phyloP scores from a whole-genome alignment of 2,329 filamentous ascomycete species.

The Incumbomyces delicatus region DNA sequence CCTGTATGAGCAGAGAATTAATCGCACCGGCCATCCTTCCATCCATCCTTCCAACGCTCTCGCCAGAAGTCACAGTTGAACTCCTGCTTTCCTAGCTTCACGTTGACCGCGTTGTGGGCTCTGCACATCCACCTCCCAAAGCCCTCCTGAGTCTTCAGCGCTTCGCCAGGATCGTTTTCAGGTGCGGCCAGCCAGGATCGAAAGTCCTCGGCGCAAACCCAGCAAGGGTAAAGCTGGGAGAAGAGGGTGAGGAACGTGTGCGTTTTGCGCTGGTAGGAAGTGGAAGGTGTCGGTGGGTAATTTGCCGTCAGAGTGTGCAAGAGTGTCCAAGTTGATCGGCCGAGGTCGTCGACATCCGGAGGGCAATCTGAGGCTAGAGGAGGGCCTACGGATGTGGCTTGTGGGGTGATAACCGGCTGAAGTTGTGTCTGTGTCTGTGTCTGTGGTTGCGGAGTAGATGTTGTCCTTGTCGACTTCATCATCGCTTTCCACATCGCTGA shows the following conservation, averaged over 20 bases:
- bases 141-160: slow-evolving; percentile 39
- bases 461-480: slow-evolving; percentile 27
- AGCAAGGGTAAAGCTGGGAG: slow-evolving; percentile 84
- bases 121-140: slow-evolving; percentile 43
- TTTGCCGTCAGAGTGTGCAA: slow-evolving; percentile 83
- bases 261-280: slow-evolving; percentile 64
- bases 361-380: slow-evolving; percentile 59
- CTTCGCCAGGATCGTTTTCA: slow-evolving; percentile 49
- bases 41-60: slow-evolving; percentile 88
- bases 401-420: slow-evolving; percentile 27
- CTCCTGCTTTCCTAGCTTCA: slow-evolving; percentile 75
- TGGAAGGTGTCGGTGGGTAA: slow-evolving; percentile 64
- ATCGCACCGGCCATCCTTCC: slow-evolving; percentile 58
- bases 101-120: slow-evolving; percentile 43
- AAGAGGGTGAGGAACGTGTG: slow-evolving; percentile 70
- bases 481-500: slow-evolving; percentile 37
- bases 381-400: slow-evolving; percentile 8
- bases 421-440: slow-evolving; percentile 24
- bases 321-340: slow-evolving; percentile 84
- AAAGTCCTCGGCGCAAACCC: slow-evolving; percentile 91
- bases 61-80: slow-evolving; percentile 92
- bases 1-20: slow-evolving; percentile 20
- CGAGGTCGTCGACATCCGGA: slow-evolving; percentile 77
- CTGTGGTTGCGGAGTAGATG: slow-evolving; percentile 13
- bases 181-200: slow-evolving; percentile 62